These are phyloP conservation scores for Pseudogymnoascus sp. DNA, from an alignment of 2,329 filamentous ascomycete genomes.

Conservation along the genomic window DNA sequence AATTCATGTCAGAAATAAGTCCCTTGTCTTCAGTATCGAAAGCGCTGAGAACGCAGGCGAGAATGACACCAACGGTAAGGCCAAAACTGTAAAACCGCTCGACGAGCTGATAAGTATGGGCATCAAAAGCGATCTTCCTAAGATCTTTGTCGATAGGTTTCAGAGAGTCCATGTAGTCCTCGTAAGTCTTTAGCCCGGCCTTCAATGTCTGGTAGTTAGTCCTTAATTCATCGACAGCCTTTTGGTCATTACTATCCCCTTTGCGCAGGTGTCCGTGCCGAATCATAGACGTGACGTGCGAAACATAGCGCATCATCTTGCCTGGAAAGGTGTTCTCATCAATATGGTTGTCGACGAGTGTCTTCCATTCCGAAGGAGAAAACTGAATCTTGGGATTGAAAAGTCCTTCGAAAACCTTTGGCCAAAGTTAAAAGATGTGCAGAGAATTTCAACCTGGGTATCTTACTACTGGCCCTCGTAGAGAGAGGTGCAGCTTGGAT, in stretches of 20 bases:
- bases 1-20: slow-evolving; percentile 16
- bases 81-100: slow-evolving; percentile 29
- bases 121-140: background rate
- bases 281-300: slow-evolving; percentile 28
- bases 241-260: background rate
- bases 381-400: slow-evolving; percentile 31
- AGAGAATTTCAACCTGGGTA: background rate
- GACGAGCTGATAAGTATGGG: slow-evolving; percentile 1
- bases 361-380: slow-evolving; percentile 29
- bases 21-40: slow-evolving; percentile 22
- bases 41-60: slow-evolving; percentile 29
- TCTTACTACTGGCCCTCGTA: slow-evolving; percentile 32
- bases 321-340: slow-evolving; percentile 26
- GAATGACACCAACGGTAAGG: slow-evolving; percentile 26
- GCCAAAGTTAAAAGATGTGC: background rate
- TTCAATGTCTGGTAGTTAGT: background rate
- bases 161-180: background rate
- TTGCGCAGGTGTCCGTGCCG: slow-evolving; percentile 21
- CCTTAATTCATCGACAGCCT: background rate
- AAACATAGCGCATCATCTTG: slow-evolving; percentile 27
- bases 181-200: background rate
- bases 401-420: slow-evolving; percentile 30
- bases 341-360: slow-evolving; percentile 27
- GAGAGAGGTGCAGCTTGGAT: slow-evolving; percentile 27
- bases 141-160: background rate